Conservation (phyloP, 345 rosid genomes). For the Eucalyptus cloeziana region DNA sequence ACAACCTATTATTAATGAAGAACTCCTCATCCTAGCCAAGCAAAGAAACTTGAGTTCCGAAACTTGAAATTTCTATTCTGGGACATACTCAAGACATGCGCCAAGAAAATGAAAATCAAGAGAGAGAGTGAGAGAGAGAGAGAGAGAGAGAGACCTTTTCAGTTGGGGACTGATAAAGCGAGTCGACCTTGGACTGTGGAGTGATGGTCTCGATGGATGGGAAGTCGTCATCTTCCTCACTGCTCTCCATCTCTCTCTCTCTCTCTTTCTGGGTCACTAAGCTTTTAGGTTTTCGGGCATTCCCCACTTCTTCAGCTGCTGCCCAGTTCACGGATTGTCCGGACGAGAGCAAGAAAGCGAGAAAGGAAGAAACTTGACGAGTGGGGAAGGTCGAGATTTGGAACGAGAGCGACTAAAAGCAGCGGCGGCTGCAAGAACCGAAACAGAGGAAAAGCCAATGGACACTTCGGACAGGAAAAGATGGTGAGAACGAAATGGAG, state of each 20-base stretch:
- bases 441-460: background rate
- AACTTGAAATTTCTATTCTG: background rate
- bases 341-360: background rate
- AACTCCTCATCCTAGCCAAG: background rate
- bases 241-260: constrained; percentile 51
- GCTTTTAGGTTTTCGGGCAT: background rate
- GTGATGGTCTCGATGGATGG: constrained; percentile 76
- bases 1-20: background rate
- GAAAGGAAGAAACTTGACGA: background rate
- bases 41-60: background rate
- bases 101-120: background rate
- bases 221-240: constrained; percentile 96
- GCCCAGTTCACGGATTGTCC: background rate
- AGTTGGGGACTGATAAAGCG: constrained; percentile 69
- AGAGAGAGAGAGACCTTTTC: constrained; percentile 45
- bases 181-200: constrained; percentile 84
- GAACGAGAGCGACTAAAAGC: background rate
- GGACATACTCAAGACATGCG: background rate
- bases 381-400: background rate
- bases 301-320: background rate
- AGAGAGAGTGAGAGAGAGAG: background rate
- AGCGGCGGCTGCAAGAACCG: background rate
- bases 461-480: background rate
- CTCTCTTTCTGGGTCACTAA: background rate
- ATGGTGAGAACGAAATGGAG: background rate